phyloP scores from a whole-genome alignment of 225 moss, liverwort and hornwort genomes.

The Antitrichia curtipendula region DNA sequence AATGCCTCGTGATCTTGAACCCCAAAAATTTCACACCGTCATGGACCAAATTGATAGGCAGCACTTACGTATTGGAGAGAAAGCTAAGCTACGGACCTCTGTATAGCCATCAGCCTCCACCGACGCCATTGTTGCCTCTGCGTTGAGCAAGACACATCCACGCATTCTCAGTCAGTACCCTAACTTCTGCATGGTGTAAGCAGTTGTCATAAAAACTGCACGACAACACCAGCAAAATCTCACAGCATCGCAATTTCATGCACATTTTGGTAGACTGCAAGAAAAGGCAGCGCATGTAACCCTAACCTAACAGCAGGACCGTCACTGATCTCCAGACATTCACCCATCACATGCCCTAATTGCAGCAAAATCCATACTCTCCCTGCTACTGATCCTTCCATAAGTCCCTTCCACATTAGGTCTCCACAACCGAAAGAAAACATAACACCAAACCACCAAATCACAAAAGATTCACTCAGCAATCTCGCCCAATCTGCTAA shows the following conservation, averaged over 20 bases:
- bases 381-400: background rate
- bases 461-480: background rate
- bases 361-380: background rate
- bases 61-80: conserved; percentile 44
- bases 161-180: background rate
- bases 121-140: conserved; percentile 29
- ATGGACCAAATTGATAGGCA: conserved; percentile 1
- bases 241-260: background rate
- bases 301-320: background rate
- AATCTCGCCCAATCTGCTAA: background rate
- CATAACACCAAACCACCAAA: background rate
- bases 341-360: background rate
- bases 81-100: conserved; percentile 62
- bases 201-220: background rate
- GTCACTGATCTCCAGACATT: background rate
- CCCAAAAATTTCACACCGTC: background rate
- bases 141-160: background rate
- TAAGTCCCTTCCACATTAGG: background rate
- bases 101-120: conserved; percentile 7
- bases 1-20: background rate
- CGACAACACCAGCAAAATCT: background rate
- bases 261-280: background rate
- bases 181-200: background rate
- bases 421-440: background rate
- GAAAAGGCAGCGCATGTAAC: background rate